These are phyloP conservation scores for Hibiscus mutabilis DNA, from an alignment of 345 rosid genomes.

Conservation along the genomic window DNA sequence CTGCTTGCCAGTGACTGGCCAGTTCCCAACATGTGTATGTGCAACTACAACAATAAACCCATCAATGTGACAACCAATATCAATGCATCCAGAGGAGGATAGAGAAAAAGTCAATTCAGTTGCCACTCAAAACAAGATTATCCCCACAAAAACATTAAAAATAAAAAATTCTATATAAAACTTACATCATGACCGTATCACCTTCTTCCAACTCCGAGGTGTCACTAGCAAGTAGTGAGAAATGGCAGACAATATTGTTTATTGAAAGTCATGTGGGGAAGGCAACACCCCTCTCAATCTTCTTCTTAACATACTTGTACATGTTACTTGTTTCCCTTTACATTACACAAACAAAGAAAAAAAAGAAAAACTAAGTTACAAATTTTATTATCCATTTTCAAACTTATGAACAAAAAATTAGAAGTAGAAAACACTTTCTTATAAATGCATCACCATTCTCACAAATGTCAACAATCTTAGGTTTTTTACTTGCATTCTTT, in stretches of 20 bases:
- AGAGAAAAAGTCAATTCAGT: constrained; percentile 2
- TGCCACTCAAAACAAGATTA: not conserved
- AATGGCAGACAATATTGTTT: constrained; percentile 79
- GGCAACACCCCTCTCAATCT: constrained; percentile 88
- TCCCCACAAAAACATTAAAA: not conserved
- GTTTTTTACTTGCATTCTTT: constrained; percentile 72
- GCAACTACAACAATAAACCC: too few species aligned
- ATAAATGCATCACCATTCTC: constrained; percentile 83
- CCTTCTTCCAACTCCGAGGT: constrained; percentile 73
- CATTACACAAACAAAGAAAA: not conserved
- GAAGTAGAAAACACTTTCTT: constrained; percentile 58
- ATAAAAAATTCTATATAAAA: not conserved
- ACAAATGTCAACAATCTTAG: constrained; percentile 81
- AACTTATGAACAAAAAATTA: too few species aligned
- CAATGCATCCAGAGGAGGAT: constrained; percentile 39
- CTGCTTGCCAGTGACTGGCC: constrained; percentile 60
- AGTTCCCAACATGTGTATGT: constrained; percentile 70
- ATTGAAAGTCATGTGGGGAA: constrained; percentile 91
- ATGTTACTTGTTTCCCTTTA: constrained; percentile 71
- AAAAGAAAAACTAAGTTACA: too few species aligned
- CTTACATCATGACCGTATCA: constrained; percentile 83
- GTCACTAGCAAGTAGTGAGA: constrained; percentile 81
- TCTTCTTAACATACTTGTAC: constrained; percentile 92
- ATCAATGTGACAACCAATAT: too few species aligned
- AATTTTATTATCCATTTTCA: not conserved